phyloP scores from a whole-genome alignment of 2,329 filamentous ascomycete species.

The Nemania diffusa region DNA sequence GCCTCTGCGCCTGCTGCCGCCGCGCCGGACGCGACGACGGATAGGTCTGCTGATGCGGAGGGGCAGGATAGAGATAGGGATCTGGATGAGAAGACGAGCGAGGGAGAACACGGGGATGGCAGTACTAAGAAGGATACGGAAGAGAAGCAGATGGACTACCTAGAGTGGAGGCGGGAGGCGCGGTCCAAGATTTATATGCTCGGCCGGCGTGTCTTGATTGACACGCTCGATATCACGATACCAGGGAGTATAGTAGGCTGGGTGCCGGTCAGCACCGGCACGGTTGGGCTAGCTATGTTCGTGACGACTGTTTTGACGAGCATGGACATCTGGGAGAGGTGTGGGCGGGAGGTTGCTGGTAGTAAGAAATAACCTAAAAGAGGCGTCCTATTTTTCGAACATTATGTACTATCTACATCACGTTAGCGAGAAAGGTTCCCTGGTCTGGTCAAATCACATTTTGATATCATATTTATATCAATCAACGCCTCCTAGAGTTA shows the following conservation, averaged over 20 bases:
- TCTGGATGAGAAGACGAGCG: neutral
- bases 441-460: neutral
- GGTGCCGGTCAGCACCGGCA: constrained; percentile 61
- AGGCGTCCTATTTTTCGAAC: neutral
- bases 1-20: constrained; percentile 50
- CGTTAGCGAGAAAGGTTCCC: neutral
- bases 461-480: constrained; percentile 10
- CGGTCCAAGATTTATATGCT: constrained; percentile 51
- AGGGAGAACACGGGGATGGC: neutral
- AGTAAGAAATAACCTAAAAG: constrained; percentile 1
- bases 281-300: constrained; percentile 68
- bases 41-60: constrained; percentile 11
- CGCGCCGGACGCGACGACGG: constrained; percentile 44
- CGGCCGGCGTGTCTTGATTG: constrained; percentile 62
- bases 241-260: constrained; percentile 71
- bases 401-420: neutral
- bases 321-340: constrained; percentile 69
- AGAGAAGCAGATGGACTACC: constrained; percentile 49
- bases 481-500: constrained; percentile 6
- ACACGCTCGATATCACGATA: constrained; percentile 70
- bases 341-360: constrained; percentile 47
- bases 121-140: constrained; percentile 35
- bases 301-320: constrained; percentile 70
- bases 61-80: constrained; percentile 8
- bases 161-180: constrained; percentile 47